phyloP scores from a whole-genome alignment of 192 early-diverging fungal species.

The Backusella tuberculispora region DNA sequence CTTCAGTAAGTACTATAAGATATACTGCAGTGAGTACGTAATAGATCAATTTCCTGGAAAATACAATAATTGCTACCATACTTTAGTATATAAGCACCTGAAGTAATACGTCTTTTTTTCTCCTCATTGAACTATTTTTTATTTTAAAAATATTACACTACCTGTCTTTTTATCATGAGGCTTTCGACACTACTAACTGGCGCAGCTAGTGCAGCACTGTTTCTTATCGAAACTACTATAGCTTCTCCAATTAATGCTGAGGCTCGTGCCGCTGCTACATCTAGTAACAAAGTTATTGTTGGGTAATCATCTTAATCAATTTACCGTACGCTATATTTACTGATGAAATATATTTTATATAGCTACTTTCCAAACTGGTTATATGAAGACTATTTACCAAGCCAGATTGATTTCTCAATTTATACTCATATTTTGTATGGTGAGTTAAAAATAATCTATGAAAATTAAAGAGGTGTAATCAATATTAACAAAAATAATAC shows the following conservation, averaged over 20 bases:
- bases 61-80: background rate
- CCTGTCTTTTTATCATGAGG: background rate
- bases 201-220: constrained; percentile 23
- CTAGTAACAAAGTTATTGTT: constrained; percentile 25
- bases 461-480: background rate
- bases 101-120: background rate
- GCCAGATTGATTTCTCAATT: constrained; percentile 47
- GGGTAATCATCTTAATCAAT: constrained; percentile 18
- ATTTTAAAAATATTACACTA: background rate
- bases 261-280: background rate
- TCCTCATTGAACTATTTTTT: background rate
- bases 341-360: background rate
- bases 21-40: background rate
- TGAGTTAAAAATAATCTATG: background rate
- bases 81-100: background rate
- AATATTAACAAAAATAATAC: background rate
- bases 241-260: constrained; percentile 14
- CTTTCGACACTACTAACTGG: constrained; percentile 14
- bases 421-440: constrained; percentile 72
- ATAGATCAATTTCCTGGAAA: background rate
- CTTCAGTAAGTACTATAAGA: background rate
- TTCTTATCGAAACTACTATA: background rate
- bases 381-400: constrained; percentile 17
- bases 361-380: constrained; percentile 34
- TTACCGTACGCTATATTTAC: background rate